Base-by-base conservation (phyloP, 2,329 filamentous ascomycete species). In the Venturia oleaginea region DNA sequence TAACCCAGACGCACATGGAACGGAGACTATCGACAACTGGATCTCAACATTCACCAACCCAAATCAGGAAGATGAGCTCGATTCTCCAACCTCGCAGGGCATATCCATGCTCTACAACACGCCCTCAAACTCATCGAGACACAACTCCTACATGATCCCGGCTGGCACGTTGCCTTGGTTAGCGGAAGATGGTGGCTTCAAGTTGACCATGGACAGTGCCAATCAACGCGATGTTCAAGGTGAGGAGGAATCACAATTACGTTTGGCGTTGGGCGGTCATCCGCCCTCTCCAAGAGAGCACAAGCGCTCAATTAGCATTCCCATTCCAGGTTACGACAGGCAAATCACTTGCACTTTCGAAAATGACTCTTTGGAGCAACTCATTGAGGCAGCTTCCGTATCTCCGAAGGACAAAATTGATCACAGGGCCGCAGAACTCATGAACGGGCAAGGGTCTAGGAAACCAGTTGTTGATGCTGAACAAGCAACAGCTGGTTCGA, bases 11-110 rank as follows among this genome's bases (percentile, higher is more conserved):
- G 64, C 59, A 32, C 57, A 65, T 7, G 65, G 64, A 32, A 67
- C 66, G 38, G 67, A 69, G 27, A 62, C 64, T 17, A 64, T 69
- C 30, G 68, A 69, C 48, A 65, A 65, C 5, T 69, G 68, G 68
- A 64, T 69, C 19, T 67, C 67, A 8, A 64, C 64, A 1, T 61
- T 68, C 34, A 65, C 48, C 30, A 40, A 65, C n/a, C 46, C 60
- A 27, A 61, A 66, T n/a, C 19, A 42, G 24, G 34, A 40, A 59
- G 59, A 40, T 27, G 55, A 34, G 17, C 30, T 57, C 19, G 51
- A 57, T n/a, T 57, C 30, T 30, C 51, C 51, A 34, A 57, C 51
- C 19, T 37, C 51, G 5, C n/a, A 57, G 22, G 51, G 51, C 1
- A 57, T 57, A 34, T 57, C 51, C 6, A 32, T 57, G 34, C 27